Evolutionary conservation across 257 asterid species (phyloP).

Genomic region (Solanum chmielewskii): DNA sequence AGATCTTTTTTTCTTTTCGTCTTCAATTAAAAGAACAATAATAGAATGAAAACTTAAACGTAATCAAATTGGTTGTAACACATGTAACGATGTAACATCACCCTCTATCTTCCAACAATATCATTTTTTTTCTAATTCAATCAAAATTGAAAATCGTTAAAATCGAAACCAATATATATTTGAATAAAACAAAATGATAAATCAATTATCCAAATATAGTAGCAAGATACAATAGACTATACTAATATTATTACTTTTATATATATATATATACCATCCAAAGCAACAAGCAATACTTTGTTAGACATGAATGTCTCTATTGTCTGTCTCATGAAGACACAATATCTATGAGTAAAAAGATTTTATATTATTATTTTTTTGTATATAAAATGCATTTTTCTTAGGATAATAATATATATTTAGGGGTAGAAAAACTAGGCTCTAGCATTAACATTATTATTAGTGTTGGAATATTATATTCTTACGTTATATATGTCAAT

Average conservation of each 20-base stretch:
- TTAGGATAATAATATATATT: not conserved
- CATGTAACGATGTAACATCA: not conserved
- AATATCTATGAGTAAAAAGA: not conserved
- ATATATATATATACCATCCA: not conserved
- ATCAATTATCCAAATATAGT: not conserved
- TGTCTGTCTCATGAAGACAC: not conserved
- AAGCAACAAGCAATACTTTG: not conserved
- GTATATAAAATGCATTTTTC: not conserved
- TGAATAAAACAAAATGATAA: not conserved
- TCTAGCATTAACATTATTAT: not conserved
- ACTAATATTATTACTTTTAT: not conserved
- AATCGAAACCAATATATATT: not conserved
- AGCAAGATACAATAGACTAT: not conserved
- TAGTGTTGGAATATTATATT: not conserved
- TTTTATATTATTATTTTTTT: not conserved
- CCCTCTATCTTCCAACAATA: not conserved
- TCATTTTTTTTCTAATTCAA: not conserved
- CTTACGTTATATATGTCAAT: not conserved
- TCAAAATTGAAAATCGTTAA: not conserved
- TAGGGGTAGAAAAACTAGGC: not conserved
- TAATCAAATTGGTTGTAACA: no score
- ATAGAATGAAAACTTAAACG: not conserved
- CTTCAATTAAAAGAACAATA: not conserved
- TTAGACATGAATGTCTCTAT: not conserved
- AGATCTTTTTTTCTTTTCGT: not conserved